Conservation (phyloP, 1,284 basidiomycete genomes). For the Vanrija sp. region DNA sequence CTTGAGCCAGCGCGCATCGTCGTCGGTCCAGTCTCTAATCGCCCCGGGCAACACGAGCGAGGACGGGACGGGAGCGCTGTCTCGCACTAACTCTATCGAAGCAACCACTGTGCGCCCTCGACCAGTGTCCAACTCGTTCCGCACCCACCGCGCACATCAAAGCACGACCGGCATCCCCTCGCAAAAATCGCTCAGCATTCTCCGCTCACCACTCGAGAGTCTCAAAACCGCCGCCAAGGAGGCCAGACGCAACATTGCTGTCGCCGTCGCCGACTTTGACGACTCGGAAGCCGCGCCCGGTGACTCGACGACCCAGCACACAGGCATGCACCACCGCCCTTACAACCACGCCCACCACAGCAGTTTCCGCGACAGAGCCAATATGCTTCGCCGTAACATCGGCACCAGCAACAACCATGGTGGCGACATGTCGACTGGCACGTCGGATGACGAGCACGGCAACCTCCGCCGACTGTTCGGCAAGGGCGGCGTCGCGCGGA, state of each 20-base stretch:
- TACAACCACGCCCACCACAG: neutral
- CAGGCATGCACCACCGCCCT: neutral
- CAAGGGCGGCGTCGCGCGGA: neutral
- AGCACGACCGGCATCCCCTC: constrained; percentile 3
- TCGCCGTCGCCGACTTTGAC: neutral
- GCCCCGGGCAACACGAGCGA: neutral
- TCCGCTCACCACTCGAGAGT: no score
- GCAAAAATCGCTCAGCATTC: no score
- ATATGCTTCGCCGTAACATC: constrained; percentile 1
- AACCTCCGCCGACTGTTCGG: constrained; percentile 2
- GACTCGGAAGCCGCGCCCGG: neutral
- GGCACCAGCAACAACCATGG: neutral
- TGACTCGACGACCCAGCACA: neutral
- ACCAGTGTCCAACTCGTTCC: neutral
- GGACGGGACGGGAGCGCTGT: neutral
- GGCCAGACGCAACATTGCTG: neutral
- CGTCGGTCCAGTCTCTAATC: constrained; percentile 3
- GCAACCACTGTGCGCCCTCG: neutral
- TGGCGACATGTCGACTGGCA: neutral
- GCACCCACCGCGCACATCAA: neutral
- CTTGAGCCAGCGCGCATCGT: neutral
- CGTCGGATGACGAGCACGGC: constrained; percentile 11
- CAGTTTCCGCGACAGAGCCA: neutral
- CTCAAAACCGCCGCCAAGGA: neutral
- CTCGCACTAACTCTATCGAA: constrained; percentile 6